Base-by-base conservation (phyloP, 805 yeast genomes). In the Ogataea henricii region DNA sequence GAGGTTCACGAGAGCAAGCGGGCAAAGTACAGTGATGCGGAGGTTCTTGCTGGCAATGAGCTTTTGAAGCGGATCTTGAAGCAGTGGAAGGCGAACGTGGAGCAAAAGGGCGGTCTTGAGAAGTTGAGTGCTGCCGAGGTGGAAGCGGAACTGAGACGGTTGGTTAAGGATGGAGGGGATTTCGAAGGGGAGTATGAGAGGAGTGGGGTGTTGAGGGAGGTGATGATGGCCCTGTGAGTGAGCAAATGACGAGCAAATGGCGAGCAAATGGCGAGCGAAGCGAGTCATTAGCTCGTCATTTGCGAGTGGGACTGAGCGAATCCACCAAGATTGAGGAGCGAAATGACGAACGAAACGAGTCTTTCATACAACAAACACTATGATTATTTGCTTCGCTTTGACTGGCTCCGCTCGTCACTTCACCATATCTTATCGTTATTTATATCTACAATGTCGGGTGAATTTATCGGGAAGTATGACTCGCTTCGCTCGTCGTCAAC, bases 41-140 rank as follows among this genome's bases (percentile, higher is more conserved):
- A 85, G 46, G 69, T 83, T 36, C 57, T 71, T 3, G 59, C 65
- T 4, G 94, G 94, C 2, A 74, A 79, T n/a, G 75, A 69, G 8
- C 60, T 67, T 9, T 70, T 85, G 57, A 81, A 77, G 52, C 55
- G 52, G 9, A 59, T 83, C 2, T 66, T 85, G 43, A 76, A 74
- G 47, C 61, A 70, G 40, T 85, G 91, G 91, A 79, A 72, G 46
- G 16, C 56, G 0, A 64, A 68, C 25, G 75, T 81, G 33, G 74
- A 58, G 62, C 40, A 68, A 75, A 62, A 76, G 72, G 66, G 66
- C 50, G 54, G 70, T 73, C 4, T 70, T 76, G 59, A 74, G 56
- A 51, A 51, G 48, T 17, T 81, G 72, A 79, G 61, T 43, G 50
- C 67, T 3, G 71, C 65, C 12, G 77, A 72, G 40, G 74, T 77